Evolutionary conservation across 2,329 filamentous ascomycete genomes (phyloP).

Genomic region (Zymoseptoria tritici): DNA sequence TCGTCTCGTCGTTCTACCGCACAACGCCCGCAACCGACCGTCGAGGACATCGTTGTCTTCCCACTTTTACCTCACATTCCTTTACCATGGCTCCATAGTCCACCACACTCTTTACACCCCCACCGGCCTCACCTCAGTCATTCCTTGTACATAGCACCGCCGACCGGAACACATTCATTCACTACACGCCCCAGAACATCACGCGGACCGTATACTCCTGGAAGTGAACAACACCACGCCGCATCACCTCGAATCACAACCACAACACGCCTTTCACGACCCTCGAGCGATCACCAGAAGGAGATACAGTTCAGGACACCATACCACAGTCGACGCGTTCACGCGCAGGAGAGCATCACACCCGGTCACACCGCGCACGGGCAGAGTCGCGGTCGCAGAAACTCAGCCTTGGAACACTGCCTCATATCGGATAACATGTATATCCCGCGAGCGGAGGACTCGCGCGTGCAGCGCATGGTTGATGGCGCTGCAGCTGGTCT

Average conservation of each 20-base stretch:
- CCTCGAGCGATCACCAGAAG: background rate
- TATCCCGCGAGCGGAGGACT: background rate
- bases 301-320: background rate
- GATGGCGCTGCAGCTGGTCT: constrained; percentile 16
- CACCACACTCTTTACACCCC: background rate
- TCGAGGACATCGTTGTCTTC: background rate
- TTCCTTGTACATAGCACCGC: constrained; percentile 18
- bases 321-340: background rate
- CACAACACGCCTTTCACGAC: constrained; percentile 1
- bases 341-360: background rate
- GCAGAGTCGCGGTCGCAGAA: background rate
- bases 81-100: background rate
- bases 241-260: constrained; percentile 4
- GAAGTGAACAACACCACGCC: background rate
- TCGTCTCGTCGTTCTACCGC: background rate
- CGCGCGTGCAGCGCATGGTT: constrained; percentile 11
- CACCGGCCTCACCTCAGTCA: constrained; percentile 15
- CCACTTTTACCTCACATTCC: background rate
- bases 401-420: background rate
- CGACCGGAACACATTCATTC: background rate
- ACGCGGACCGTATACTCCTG: constrained; percentile 7
- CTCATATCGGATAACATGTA: background rate
- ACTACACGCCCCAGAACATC: constrained; percentile 6
- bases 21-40: background rate
- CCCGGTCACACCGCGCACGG: background rate